phyloP scores from a whole-genome alignment of 371 early-diverging fungal species.

The Dichotomocladium elegans region DNA sequence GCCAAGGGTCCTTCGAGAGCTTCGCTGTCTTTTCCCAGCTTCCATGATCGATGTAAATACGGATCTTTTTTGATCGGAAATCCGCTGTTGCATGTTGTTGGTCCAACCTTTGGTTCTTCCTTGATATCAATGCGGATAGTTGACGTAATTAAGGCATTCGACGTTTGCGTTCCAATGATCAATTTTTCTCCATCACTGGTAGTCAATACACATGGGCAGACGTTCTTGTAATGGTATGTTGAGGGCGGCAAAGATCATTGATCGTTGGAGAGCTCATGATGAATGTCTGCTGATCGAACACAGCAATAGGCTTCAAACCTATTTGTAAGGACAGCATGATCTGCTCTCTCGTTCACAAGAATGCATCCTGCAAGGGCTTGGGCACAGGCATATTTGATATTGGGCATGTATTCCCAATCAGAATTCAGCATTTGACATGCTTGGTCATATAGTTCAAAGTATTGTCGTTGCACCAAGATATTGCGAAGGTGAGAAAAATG shows the following conservation, averaged over 20 bases:
- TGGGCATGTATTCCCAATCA: constrained; percentile 14
- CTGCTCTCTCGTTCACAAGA: constrained; percentile 13
- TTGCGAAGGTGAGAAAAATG: background rate
- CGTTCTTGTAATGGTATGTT: constrained; percentile 15
- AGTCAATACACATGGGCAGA: constrained; percentile 18
- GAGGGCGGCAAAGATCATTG: constrained; percentile 12
- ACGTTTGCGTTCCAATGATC: constrained; percentile 12
- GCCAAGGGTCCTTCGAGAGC: constrained; percentile 5
- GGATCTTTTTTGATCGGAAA: background rate
- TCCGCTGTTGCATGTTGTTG: background rate
- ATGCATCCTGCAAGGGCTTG: constrained; percentile 14
- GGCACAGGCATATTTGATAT: constrained; percentile 14
- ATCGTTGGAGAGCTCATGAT: constrained; percentile 6
- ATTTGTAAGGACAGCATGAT: constrained; percentile 20
- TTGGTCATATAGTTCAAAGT: background rate
- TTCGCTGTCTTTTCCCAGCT: constrained; percentile 7
- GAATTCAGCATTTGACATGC: constrained; percentile 5
- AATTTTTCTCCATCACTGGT: constrained; percentile 15
- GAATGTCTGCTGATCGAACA: constrained; percentile 8
- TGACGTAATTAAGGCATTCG: constrained; percentile 10
- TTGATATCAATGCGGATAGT: constrained; percentile 11
- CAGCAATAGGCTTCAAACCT: constrained; percentile 25
- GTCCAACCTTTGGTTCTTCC: constrained; percentile 1
- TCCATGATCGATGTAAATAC: constrained; percentile 3
- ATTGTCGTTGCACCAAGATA: constrained; percentile 5